Conservation (phyloP, 371 early-diverging fungal genomes). For the Globomyces sp. region DNA sequence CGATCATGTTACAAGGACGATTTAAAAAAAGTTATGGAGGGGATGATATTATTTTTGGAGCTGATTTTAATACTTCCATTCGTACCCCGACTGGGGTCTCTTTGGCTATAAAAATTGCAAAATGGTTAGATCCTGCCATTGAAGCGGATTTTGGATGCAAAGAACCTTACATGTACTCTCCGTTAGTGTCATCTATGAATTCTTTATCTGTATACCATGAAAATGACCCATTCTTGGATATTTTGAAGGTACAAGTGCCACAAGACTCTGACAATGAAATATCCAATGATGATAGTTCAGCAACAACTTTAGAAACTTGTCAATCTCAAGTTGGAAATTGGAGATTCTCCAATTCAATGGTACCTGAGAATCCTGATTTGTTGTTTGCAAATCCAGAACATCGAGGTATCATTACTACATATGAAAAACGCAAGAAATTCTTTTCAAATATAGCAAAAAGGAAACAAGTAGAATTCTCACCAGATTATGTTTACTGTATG, state of each 20-base stretch:
- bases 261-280: background rate
- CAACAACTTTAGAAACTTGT: background rate
- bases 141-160: slow-evolving; percentile 60
- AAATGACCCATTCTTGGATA: slow-evolving; percentile 14
- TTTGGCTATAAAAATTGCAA: slow-evolving; percentile 65
- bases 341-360: slow-evolving; percentile 23
- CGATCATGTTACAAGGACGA: slow-evolving; percentile 53
- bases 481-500: slow-evolving; percentile 59
- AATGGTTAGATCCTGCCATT: slow-evolving; percentile 74
- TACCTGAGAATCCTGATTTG: slow-evolving; percentile 27
- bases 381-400: slow-evolving; percentile 27
- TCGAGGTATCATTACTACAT: slow-evolving; percentile 12
- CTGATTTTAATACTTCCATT: slow-evolving; percentile 42
- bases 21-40: slow-evolving; percentile 57
- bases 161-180: slow-evolving; percentile 68
- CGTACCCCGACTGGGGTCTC: slow-evolving; percentile 48
- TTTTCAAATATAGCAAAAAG: slow-evolving; percentile 37
- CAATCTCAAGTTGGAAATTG: slow-evolving; percentile 18
- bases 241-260: background rate
- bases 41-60: slow-evolving; percentile 67
- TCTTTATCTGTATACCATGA: slow-evolving; percentile 42
- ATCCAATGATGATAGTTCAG: background rate
- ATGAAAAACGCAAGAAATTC: slow-evolving; percentile 42
- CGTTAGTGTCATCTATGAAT: slow-evolving; percentile 69
- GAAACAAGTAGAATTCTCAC: slow-evolving; percentile 35